These are phyloP conservation scores for Hygrocybe coccinea DNA, from an alignment of 768 basidiomycete species.

Conservation along the genomic window DNA sequence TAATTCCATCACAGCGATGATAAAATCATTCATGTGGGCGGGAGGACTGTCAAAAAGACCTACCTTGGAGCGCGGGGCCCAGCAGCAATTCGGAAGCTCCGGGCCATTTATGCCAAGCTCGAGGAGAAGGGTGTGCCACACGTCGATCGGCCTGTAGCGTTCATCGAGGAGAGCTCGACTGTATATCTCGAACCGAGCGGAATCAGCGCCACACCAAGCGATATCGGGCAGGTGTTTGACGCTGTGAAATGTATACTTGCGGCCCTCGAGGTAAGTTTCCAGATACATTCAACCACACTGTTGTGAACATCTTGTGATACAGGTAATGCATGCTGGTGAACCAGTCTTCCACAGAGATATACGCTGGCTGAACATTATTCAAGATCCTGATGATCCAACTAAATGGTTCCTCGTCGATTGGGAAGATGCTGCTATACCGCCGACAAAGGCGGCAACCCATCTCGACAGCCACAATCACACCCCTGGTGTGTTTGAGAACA, in stretches of 20 bases:
- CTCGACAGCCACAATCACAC: too few species aligned
- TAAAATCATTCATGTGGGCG: constrained; percentile 10
- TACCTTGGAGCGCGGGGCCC: constrained; percentile 7
- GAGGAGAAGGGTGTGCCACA: constrained; percentile 13
- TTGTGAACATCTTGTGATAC: neutral
- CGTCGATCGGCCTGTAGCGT: neutral
- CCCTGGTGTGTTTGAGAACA: too few species aligned
- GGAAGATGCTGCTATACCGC: neutral
- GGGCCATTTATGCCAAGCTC: constrained; percentile 13
- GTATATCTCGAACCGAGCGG: constrained; percentile 14
- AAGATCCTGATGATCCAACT: constrained; percentile 12
- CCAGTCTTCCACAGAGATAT: constrained; percentile 23
- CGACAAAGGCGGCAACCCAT: too few species aligned
- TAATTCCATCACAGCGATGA: neutral
- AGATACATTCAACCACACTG: neutral
- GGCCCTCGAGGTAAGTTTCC: constrained; percentile 13
- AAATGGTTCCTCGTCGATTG: constrained; percentile 30
- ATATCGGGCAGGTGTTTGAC: constrained; percentile 6
- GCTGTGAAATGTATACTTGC: constrained; percentile 17
- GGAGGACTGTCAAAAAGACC: constrained; percentile 11
- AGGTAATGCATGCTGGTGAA: neutral
- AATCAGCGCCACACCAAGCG: constrained; percentile 6
- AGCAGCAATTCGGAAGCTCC: constrained; percentile 7
- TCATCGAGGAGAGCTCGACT: too few species aligned
- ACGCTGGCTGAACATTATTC: constrained; percentile 23